These are phyloP conservation scores for Apiospora sp. DNA, from an alignment of 2,329 filamentous ascomycete species.

Conservation along the genomic window DNA sequence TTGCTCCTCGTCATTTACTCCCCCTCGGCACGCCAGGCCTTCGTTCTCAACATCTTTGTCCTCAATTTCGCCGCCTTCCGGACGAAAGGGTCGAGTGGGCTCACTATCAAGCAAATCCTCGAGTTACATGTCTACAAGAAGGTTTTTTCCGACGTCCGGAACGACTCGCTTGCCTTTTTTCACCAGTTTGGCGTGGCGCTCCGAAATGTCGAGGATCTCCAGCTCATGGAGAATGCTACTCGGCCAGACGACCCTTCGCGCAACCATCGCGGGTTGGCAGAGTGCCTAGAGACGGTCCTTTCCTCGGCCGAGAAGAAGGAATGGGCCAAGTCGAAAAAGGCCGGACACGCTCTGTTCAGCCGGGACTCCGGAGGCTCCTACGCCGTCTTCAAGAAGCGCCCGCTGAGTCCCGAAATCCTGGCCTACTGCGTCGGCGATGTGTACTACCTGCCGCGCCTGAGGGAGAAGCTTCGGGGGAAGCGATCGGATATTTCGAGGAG, in stretches of 20 bases:
- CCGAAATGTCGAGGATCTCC: background rate
- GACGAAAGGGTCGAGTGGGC: background rate
- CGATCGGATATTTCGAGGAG: background rate
- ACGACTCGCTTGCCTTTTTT: constrained; percentile 34
- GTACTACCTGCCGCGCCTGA: background rate
- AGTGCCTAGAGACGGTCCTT: background rate
- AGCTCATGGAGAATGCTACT: background rate
- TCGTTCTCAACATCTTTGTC: background rate
- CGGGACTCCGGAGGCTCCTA: background rate
- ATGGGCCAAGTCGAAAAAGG: background rate
- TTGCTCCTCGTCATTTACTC: constrained; percentile 1
- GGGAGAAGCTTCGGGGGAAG: background rate
- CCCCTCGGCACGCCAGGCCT: background rate
- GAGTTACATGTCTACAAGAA: background rate
- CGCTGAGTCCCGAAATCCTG: background rate
- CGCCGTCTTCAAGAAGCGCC: constrained; percentile 5
- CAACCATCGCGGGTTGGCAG: background rate
- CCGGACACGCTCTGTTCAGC: background rate
- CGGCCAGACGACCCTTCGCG: background rate
- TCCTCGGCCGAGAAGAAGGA: background rate
- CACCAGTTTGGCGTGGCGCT: background rate
- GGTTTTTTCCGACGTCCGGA: constrained; percentile 20
- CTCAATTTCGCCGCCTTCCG: background rate
- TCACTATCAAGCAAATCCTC: background rate
- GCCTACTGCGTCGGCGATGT: constrained; percentile 20